Percentiles rank a stretch among this genome's conserved stretches.
Evolutionary conservation across 306 rosid species (phyloP).

Genomic region (Cucurbita argyrosperma): DNA sequence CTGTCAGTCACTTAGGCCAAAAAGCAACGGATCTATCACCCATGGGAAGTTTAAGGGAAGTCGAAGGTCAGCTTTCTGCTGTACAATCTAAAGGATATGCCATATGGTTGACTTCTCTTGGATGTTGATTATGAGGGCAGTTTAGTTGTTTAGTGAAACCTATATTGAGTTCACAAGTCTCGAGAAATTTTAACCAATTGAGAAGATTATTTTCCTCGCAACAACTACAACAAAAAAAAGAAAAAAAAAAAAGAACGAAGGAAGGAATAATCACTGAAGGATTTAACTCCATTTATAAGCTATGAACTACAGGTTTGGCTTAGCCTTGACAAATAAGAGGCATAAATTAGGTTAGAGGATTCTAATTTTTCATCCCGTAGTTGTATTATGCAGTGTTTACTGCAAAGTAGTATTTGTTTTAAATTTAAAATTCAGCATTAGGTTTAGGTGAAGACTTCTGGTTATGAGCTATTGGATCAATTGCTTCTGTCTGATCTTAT

Average conservation of each 20-base stretch:
- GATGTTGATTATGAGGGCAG: background rate
- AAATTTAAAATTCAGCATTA: background rate
- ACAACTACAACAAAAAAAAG: background rate
- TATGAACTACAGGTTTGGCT: background rate
- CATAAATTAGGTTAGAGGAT: background rate
- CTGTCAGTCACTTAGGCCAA: background rate
- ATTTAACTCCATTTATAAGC: background rate
- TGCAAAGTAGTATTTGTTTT: background rate
- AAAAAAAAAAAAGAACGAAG: too few relatives aligned
- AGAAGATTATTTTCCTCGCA: background rate
- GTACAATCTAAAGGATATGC: background rate
- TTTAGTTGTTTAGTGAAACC: background rate
- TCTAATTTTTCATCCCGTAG: background rate
- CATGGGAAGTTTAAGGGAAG: background rate
- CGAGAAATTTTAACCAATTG: background rate
- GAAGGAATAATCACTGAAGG: background rate
- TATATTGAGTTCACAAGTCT: background rate
- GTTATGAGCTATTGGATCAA: background rate
- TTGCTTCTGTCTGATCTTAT: background rate
- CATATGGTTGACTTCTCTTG: background rate
- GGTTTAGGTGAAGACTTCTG: background rate
- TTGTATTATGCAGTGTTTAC: background rate
- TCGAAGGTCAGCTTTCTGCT: background rate
- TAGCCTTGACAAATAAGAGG: background rate
- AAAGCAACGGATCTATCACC: background rate